phyloP scores from a whole-genome alignment of 2,329 filamentous ascomycete genomes.

The Aurifilum marmelostoma region DNA sequence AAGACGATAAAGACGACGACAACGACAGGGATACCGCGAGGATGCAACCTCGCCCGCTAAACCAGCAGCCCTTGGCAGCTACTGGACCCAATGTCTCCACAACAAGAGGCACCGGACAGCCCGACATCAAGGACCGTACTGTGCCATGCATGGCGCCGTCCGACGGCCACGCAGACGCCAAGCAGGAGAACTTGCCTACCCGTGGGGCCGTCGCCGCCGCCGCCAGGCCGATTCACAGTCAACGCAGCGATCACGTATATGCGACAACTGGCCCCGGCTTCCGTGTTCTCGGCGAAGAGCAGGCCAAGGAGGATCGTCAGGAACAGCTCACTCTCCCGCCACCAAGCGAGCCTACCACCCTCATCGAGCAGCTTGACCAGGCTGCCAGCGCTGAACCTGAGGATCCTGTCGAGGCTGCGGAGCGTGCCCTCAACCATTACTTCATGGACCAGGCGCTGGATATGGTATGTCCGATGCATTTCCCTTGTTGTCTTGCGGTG shows the following conservation, averaged over 20 bases:
- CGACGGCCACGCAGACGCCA: background rate
- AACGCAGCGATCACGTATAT: constrained; percentile 2
- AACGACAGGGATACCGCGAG: background rate
- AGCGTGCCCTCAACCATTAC: constrained; percentile 49
- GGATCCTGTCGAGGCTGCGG: constrained; percentile 35
- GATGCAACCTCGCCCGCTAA: constrained; percentile 21
- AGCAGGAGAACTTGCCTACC: constrained; percentile 14
- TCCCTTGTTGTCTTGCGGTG: constrained; percentile 4
- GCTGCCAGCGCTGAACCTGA: constrained; percentile 36
- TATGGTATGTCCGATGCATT: constrained; percentile 64
- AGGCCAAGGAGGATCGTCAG: constrained; percentile 26
- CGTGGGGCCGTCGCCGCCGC: background rate
- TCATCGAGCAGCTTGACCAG: background rate
- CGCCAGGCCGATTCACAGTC: constrained; percentile 3
- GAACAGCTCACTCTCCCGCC: constrained; percentile 24
- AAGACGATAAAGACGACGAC: background rate
- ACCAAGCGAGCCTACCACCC: constrained; percentile 5
- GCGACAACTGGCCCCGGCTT: constrained; percentile 15
- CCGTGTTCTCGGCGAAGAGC: constrained; percentile 17
- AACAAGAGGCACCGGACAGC: background rate
- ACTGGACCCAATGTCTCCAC: constrained; percentile 9
- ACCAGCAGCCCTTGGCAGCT: background rate
- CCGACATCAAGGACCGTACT: constrained; percentile 10
- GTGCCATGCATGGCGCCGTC: background rate
- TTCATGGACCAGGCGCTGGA: constrained; percentile 87